phyloP scores from a whole-genome alignment of 768 basidiomycete species.

The Tricholoma hemisulphureum region DNA sequence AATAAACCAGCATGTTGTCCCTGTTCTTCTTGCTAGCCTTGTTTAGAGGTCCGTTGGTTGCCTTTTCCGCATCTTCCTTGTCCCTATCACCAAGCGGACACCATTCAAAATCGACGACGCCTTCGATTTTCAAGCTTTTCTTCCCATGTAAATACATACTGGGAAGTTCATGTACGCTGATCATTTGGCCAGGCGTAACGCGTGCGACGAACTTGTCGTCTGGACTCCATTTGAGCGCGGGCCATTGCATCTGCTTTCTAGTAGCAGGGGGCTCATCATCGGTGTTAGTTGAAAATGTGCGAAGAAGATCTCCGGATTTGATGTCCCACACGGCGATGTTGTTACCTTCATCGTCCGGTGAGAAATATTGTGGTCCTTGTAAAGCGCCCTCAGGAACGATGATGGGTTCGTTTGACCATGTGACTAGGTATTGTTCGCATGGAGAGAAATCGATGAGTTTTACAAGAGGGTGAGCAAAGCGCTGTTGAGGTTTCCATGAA shows the following conservation, averaged over 20 bases:
- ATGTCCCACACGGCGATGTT: constrained; percentile 98
- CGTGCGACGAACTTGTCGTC: constrained; percentile 95
- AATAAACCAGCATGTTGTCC: constrained; percentile 95
- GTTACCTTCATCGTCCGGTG: constrained; percentile 94
- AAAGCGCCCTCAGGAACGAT: constrained; percentile 76
- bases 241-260: constrained; percentile 92
- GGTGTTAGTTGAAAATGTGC: constrained; percentile 76
- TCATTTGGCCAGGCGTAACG: constrained; percentile 85
- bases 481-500: constrained; percentile 84
- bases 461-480: constrained; percentile 93
- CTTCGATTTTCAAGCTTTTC: constrained; percentile 96
- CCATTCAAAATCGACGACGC: constrained; percentile 98
- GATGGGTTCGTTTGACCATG: constrained; percentile 95
- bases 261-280: constrained; percentile 55
- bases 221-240: constrained; percentile 93
- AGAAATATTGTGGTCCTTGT: constrained; percentile 83
- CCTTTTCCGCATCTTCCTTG: constrained; percentile 64
- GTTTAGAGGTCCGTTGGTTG: constrained; percentile 33
- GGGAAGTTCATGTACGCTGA: constrained; percentile 95
- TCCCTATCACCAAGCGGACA: constrained; percentile 91
- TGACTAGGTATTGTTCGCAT: constrained; percentile 93
- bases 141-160: constrained; percentile 92
- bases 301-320: constrained; percentile 86
- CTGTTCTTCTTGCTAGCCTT: constrained; percentile 61
- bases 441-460: constrained; percentile 97